Conservation (phyloP, 208 protist genomes). For the Strigomonas culicis region DNA sequence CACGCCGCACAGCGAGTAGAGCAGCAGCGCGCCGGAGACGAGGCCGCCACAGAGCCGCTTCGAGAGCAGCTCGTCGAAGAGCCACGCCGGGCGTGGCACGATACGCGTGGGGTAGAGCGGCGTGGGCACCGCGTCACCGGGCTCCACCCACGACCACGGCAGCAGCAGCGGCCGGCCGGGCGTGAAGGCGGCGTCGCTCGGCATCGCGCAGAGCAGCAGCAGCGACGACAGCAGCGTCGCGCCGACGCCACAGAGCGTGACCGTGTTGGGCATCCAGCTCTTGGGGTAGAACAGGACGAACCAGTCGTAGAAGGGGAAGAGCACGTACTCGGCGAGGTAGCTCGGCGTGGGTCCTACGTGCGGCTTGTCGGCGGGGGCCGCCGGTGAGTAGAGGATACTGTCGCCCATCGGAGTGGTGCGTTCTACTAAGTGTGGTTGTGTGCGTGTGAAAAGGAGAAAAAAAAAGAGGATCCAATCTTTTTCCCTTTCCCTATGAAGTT, state of each 20-base stretch:
- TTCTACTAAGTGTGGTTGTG: slow-evolving; percentile 15
- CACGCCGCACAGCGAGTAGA: slow-evolving; percentile 57
- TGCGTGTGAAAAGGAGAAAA: not conserved
- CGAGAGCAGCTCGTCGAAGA: not conserved
- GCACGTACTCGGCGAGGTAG: slow-evolving; percentile 70
- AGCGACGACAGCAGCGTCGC: slow-evolving; percentile 66
- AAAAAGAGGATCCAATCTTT: not conserved
- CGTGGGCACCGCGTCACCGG: slow-evolving; percentile 13
- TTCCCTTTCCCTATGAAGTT: no score
- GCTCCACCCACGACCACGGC: slow-evolving; percentile 35
- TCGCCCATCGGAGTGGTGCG: slow-evolving; percentile 8
- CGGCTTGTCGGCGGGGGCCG: slow-evolving; percentile 28
- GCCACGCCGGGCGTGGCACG: slow-evolving; percentile 14
- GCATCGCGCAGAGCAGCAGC: slow-evolving; percentile 76
- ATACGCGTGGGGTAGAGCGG: slow-evolving; percentile 44
- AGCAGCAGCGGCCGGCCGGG: slow-evolving; percentile 39
- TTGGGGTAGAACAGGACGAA: slow-evolving; percentile 53
- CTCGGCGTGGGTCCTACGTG: slow-evolving; percentile 47
- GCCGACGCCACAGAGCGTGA: slow-evolving; percentile 75
- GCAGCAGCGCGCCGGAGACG: slow-evolving; percentile 29
- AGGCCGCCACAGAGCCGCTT: not conserved
- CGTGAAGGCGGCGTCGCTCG: slow-evolving; percentile 44
- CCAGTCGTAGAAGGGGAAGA: slow-evolving; percentile 82
- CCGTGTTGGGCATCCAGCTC: slow-evolving; percentile 74
- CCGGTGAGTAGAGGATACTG: slow-evolving; percentile 28